Evolutionary conservation across 768 basidiomycete species (phyloP).

Genomic region (Steccherinum ochraceum): DNA sequence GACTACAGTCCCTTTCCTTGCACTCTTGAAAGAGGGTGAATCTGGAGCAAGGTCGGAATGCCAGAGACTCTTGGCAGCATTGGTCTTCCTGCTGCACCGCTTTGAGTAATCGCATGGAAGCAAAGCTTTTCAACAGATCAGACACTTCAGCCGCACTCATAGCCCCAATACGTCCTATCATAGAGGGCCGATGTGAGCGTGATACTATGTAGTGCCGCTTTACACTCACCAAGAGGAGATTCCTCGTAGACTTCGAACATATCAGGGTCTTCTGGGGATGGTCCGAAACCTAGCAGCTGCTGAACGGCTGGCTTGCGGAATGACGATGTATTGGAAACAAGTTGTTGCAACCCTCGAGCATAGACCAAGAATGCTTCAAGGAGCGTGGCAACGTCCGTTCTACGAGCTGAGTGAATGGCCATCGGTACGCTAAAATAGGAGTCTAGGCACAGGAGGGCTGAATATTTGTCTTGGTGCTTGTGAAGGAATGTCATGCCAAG

Average conservation of each 20-base stretch:
- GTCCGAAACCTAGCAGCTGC: conserved; percentile 30
- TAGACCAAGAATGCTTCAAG: conserved; percentile 32
- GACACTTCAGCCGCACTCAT: neutral
- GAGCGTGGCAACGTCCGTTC: conserved; percentile 20
- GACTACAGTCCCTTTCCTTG: conserved; percentile 26
- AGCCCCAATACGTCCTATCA: neutral
- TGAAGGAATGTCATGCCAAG: conserved; percentile 27
- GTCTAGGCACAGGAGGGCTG: conserved; percentile 39
- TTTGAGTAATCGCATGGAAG: conserved; percentile 21
- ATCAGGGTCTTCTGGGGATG: conserved; percentile 17
- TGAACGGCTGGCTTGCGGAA: conserved; percentile 15
- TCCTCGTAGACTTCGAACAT: conserved; percentile 15
- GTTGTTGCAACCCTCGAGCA: conserved; percentile 23
- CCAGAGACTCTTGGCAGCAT: conserved; percentile 22
- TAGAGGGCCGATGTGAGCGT: neutral
- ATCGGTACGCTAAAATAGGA: conserved; percentile 29
- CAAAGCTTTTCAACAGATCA: neutral
- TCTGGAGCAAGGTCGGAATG: conserved; percentile 35
- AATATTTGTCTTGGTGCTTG: conserved; percentile 11
- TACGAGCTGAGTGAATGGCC: conserved; percentile 16
- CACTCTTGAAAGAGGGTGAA: conserved; percentile 9
- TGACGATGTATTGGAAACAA: conserved; percentile 25
- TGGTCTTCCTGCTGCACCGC: conserved; percentile 25
- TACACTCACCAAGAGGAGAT: neutral
- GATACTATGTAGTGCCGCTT: no score